Conservation (phyloP, 2,329 filamentous ascomycete genomes). For the Neofusicoccum laricinum region DNA sequence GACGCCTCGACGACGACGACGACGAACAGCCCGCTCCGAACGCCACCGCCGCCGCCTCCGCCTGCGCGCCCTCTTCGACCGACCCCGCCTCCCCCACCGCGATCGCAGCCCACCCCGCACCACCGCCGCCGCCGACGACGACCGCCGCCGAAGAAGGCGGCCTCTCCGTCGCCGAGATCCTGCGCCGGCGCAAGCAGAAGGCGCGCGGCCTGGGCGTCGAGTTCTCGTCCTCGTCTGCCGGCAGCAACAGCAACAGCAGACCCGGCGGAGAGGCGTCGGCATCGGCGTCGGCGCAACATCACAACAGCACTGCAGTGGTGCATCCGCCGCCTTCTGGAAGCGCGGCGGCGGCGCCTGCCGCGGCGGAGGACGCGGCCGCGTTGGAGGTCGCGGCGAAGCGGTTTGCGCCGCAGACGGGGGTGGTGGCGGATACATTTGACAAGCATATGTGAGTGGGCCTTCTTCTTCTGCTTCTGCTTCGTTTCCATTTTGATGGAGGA, state of each 20-base stretch:
- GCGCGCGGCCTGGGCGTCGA: slow-evolving; percentile 55
- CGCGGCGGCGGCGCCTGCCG: slow-evolving; percentile 25
- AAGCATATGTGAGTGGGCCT: slow-evolving; percentile 70
- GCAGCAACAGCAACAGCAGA: not conserved
- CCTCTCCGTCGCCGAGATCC: slow-evolving; percentile 49
- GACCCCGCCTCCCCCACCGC: not conserved
- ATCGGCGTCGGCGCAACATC: not conserved
- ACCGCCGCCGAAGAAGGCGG: slow-evolving; percentile 28
- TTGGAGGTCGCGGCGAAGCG: slow-evolving; percentile 47
- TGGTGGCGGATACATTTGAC: slow-evolving; percentile 62
- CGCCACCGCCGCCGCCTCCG: not conserved
- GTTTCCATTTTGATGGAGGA: no score
- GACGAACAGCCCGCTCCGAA: not conserved
- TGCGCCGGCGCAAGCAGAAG: slow-evolving; percentile 54
- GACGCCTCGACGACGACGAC: slow-evolving; percentile 34
- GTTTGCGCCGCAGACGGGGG: slow-evolving; percentile 71
- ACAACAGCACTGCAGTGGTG: slow-evolving; percentile 21
- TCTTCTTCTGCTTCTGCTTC: not conserved
- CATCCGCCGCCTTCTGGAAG: no score
- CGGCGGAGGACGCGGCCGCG: slow-evolving; percentile 30
- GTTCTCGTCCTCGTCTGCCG: slow-evolving; percentile 45
- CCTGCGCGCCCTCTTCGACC: not conserved
- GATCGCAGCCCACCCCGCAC: no score
- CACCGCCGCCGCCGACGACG: not conserved
- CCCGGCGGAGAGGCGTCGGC: slow-evolving; percentile 20